Percentiles rank a stretch among this genome's conserved stretches.
Evolutionary conservation across 1,284 basidiomycete genomes (phyloP).

Genomic region (Trichosporon sp.): DNA sequence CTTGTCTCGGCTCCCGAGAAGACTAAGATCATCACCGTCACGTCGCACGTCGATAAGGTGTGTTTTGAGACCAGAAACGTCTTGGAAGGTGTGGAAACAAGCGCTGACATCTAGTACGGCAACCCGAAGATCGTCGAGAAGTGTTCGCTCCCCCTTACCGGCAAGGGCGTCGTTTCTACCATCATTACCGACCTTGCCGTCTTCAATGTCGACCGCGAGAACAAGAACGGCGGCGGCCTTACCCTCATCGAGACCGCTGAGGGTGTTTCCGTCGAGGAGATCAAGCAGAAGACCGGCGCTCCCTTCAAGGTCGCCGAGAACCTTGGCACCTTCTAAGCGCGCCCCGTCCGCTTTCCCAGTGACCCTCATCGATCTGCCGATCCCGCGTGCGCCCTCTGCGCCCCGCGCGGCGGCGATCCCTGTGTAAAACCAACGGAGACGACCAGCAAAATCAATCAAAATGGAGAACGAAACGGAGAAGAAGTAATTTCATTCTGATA

Average conservation of each 20-base stretch:
- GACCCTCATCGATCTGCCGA: background rate
- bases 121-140: slow-evolving; percentile 77
- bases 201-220: slow-evolving; percentile 76
- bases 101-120: slow-evolving; percentile 69
- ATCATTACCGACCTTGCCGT: slow-evolving; percentile 90
- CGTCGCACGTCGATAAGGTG: slow-evolving; percentile 57
- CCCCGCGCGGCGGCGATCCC: background rate
- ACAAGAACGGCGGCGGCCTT: slow-evolving; percentile 58
- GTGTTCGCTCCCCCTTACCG: slow-evolving; percentile 82
- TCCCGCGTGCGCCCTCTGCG: background rate
- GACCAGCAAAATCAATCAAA: background rate
- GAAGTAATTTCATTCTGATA: background rate
- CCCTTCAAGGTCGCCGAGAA: slow-evolving; percentile 59
- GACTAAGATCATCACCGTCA: slow-evolving; percentile 54
- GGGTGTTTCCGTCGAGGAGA: slow-evolving; percentile 76
- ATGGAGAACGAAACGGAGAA: background rate
- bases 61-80: background rate
- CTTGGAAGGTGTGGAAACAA: too few species aligned
- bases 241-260: slow-evolving; percentile 76
- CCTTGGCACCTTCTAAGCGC: slow-evolving; percentile 34
- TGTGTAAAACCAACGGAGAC: background rate
- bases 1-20: slow-evolving; percentile 87
- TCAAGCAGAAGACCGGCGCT: slow-evolving; percentile 76
- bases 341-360: background rate
- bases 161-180: slow-evolving; percentile 74